phyloP scores from a whole-genome alignment of 495 filamentous ascomycete genomes.

The Aspergillus leporis region DNA sequence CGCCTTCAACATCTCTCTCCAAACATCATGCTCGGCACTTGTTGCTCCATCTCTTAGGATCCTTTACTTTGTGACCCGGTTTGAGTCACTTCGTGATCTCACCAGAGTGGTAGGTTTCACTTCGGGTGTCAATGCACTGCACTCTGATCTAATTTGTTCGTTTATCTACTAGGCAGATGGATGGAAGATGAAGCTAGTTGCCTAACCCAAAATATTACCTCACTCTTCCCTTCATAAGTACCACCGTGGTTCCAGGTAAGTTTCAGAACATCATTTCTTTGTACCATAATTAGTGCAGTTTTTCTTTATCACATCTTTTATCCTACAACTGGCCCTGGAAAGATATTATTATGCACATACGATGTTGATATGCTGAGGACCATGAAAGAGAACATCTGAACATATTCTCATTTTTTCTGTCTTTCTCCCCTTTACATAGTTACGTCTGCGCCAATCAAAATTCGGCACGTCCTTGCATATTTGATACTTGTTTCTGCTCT shows the following conservation, averaged over 20 bases:
- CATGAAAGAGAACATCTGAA: neutral
- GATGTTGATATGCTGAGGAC: neutral
- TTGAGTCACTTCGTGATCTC: neutral
- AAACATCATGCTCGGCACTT: neutral
- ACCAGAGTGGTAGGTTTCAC: neutral
- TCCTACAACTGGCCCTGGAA: neutral
- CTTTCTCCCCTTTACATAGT: neutral
- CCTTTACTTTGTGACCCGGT: neutral
- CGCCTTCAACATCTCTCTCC: neutral
- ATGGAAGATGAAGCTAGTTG: conserved; percentile 4
- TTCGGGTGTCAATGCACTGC: conserved; percentile 2
- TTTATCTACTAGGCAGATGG: conserved; percentile 3
- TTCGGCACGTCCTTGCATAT: neutral
- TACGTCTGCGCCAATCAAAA: neutral
- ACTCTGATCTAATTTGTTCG: neutral
- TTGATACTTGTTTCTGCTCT: neutral
- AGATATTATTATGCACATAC: neutral
- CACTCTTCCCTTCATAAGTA: neutral
- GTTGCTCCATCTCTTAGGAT: neutral
- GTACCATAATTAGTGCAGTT: neutral
- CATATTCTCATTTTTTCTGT: neutral
- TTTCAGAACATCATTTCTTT: neutral
- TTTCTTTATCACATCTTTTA: neutral
- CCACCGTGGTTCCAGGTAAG: neutral
- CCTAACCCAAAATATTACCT: neutral